Conservation (phyloP, 352 stramenopile genomes). For the Phytophthora litchii region DNA sequence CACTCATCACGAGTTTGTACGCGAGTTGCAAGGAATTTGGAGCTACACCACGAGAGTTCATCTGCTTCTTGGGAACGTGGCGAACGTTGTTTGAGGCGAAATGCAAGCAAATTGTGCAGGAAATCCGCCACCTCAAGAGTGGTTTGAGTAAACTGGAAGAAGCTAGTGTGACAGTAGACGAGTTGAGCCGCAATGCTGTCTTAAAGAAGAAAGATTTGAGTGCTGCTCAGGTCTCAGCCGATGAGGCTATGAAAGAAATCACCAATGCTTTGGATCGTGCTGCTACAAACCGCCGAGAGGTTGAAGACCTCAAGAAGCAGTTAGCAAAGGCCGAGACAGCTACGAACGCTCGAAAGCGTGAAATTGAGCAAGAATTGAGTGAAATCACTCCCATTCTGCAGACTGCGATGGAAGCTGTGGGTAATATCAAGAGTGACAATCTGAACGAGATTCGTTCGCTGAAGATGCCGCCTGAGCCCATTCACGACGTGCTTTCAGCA, state of each 20-base stretch:
- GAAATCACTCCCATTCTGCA: slow-evolving; percentile 93
- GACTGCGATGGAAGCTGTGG: slow-evolving; percentile 90
- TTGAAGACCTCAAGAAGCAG: slow-evolving; percentile 92
- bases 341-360: slow-evolving; percentile 88
- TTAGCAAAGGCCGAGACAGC: slow-evolving; percentile 89
- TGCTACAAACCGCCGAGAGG: slow-evolving; percentile 88
- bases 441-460: slow-evolving; percentile 96
- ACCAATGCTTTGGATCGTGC: slow-evolving; percentile 91
- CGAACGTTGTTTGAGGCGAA: slow-evolving; percentile 75
- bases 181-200: slow-evolving; percentile 86
- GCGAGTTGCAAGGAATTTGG: slow-evolving; percentile 69
- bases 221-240: slow-evolving; percentile 86
- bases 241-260: slow-evolving; percentile 96
- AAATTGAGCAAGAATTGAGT: slow-evolving; percentile 93
- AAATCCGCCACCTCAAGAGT: slow-evolving; percentile 90
- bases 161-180: slow-evolving; percentile 90
- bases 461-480: slow-evolving; percentile 95
- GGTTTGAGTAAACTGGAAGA: slow-evolving; percentile 93
- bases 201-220: slow-evolving; percentile 92
- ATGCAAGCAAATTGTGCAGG: slow-evolving; percentile 81
- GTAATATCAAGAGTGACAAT: slow-evolving; percentile 96
- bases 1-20: slow-evolving; percentile 66
- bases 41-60: slow-evolving; percentile 85
- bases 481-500: slow-evolving; percentile 94
- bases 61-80: slow-evolving; percentile 88